A percentile compares a stretch with the other conserved stretches of the same genome.
phyloP scores from a whole-genome alignment of 352 stramenopile species.

The Hyaloperonospora arabidopsidis region DNA sequence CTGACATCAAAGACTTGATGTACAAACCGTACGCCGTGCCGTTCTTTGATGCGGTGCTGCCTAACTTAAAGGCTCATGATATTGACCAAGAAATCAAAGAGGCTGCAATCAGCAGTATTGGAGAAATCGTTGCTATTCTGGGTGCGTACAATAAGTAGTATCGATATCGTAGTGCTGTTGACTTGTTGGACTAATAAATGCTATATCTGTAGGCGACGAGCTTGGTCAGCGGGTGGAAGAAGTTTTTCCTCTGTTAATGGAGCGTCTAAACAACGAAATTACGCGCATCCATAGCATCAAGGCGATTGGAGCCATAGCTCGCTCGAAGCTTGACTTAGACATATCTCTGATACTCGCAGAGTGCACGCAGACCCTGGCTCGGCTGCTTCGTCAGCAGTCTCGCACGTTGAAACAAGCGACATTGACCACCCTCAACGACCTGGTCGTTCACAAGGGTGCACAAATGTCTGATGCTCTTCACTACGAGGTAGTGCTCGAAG shows the following conservation, averaged over 20 bases:
- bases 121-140: constrained; percentile 76
- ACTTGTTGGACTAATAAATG: constrained; percentile 4
- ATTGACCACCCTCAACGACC: constrained; percentile 87
- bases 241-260: constrained; percentile 90
- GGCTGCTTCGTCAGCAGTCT: constrained; percentile 92
- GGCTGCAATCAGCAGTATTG: constrained; percentile 88
- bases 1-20: constrained; percentile 25
- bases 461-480: constrained; percentile 76
- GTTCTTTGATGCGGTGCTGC: constrained; percentile 90
- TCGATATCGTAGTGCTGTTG: constrained; percentile 1
- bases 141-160: constrained; percentile 24
- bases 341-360: constrained; percentile 88
- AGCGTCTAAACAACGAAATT: constrained; percentile 97
- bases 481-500: constrained; percentile 85
- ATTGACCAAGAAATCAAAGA: constrained; percentile 99
- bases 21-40: constrained; percentile 59
- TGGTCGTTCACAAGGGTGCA: constrained; percentile 77
- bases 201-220: constrained; percentile 52
- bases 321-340: constrained; percentile 82
- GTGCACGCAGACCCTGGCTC: constrained; percentile 78
- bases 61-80: constrained; percentile 92
- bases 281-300: constrained; percentile 96
- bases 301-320: constrained; percentile 87
- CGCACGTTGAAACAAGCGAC: constrained; percentile 92
- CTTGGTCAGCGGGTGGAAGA: constrained; percentile 70